Evolutionary conservation across 441 rosid species (phyloP).

Genomic region (Pelargonium myrrhifolium): DNA sequence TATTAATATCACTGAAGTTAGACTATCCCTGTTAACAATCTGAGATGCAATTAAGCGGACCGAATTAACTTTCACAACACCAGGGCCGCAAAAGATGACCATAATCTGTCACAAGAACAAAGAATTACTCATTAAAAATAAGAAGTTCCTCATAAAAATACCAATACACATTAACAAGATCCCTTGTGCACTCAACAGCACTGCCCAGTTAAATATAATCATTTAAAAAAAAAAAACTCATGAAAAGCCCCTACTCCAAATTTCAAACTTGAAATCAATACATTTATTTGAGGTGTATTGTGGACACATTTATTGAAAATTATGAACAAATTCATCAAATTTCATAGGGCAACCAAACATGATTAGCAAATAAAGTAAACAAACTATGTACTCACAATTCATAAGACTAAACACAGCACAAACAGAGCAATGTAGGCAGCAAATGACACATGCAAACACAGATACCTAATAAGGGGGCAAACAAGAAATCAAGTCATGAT

Average conservation of each 20-base stretch:
- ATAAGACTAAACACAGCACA: not conserved
- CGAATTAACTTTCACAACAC: slow-evolving; percentile 51
- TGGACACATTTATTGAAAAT: too few species aligned
- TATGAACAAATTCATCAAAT: too few species aligned
- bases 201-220: not conserved
- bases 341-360: not conserved
- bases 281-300: not conserved
- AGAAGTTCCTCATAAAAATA: not conserved
- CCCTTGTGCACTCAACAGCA: not conserved
- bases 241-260: not conserved
- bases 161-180: not conserved
- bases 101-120: not conserved
- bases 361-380: not conserved
- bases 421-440: not conserved
- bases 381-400: not conserved
- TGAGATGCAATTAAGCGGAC: slow-evolving; percentile 52
- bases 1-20: slow-evolving; percentile 56
- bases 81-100: slow-evolving; percentile 36
- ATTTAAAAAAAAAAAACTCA: not conserved
- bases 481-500: too few species aligned
- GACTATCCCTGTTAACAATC: slow-evolving; percentile 48
- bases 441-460: not conserved
- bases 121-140: not conserved
- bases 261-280: not conserved
- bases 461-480: not conserved